phyloP scores from a whole-genome alignment of 2,329 filamentous ascomycete species.

The Epicoccum nigrum region DNA sequence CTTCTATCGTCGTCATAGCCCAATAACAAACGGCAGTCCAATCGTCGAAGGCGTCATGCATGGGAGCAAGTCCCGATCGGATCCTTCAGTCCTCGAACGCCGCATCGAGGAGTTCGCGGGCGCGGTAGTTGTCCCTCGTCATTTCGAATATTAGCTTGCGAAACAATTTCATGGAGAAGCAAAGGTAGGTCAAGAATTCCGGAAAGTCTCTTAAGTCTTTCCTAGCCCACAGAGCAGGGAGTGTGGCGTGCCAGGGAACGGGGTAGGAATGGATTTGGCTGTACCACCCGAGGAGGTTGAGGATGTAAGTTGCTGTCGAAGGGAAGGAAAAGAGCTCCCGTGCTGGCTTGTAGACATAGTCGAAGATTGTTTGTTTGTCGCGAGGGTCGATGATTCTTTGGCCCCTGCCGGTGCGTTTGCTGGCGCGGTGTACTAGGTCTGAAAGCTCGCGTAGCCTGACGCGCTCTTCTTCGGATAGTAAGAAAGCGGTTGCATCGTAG shows the following conservation, averaged over 20 bases:
- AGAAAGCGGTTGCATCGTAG: not conserved
- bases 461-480: not conserved
- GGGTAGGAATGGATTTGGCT: not conserved
- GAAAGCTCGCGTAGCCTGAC: not conserved
- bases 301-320: too few species aligned
- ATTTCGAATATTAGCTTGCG: too few species aligned
- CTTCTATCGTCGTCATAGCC: too few species aligned
- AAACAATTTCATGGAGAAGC: too few species aligned
- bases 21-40: too few species aligned
- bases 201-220: too few species aligned
- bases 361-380: not conserved
- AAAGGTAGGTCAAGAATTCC: too few species aligned
- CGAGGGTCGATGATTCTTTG: not conserved
- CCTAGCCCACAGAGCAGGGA: not conserved
- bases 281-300: not conserved
- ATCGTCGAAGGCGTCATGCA: too few species aligned
- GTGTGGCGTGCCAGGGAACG: not conserved
- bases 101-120: too few species aligned
- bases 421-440: not conserved
- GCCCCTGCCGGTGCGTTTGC: not conserved
- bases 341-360: not conserved
- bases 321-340: not conserved
- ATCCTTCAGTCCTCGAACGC: too few species aligned
- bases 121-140: too few species aligned
- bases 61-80: too few species aligned